Base-by-base conservation (phyloP, 139 green algal genomes). In the Eudorina sp. region DNA sequence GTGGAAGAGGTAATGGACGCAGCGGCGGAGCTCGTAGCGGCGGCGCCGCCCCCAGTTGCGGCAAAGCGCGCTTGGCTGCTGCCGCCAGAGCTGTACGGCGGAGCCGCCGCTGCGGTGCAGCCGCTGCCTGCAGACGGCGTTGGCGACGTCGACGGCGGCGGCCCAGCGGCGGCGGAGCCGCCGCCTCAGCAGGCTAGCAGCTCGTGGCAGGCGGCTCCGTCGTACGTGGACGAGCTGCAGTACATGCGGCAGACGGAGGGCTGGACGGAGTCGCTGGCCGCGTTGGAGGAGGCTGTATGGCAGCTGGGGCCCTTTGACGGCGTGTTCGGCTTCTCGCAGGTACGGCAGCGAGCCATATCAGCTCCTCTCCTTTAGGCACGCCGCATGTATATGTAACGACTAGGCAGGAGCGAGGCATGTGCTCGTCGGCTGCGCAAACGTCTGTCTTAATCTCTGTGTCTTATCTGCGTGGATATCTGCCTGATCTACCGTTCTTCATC, bases 271-370 rank as follows among this genome's bases (percentile, higher is more conserved):
- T 93, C 92, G 1, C 55, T 53, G 62, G n/a, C 79, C 0, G 51
- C 72, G 13, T 58, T 98, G 83, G 34, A 80, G 40, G 9, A 53
- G 1, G 91, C 89, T 29, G 46, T 97, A 19, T 3, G 1, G 53
- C 60, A 89, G 5, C 53, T 88, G 14, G 93, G 94, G 0, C 95
- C 94, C 0, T 96, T 97, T 79, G 95, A 99, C 66, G 96, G 96
- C 19, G 87, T 98, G 8, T 79, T 98, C 46, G 96, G 96, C 2
- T 98, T 98, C 70, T 97, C 94, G 5, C 97, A 98, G 89, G 96
- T 92, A 43, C n/a, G n/a, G n/a, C n/a, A n/a, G n/a, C n/a, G n/a
- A n/a, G n/a, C n/a, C n/a, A n/a, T n/a, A n/a, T n/a, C n/a, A n/a
- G n/a, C n/a, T n/a, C n/a, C n/a, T n/a, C n/a, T n/a, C n/a, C n/a